These are phyloP conservation scores for Citrus reticulata DNA, from an alignment of 345 rosid genomes.

Conservation along the genomic window DNA sequence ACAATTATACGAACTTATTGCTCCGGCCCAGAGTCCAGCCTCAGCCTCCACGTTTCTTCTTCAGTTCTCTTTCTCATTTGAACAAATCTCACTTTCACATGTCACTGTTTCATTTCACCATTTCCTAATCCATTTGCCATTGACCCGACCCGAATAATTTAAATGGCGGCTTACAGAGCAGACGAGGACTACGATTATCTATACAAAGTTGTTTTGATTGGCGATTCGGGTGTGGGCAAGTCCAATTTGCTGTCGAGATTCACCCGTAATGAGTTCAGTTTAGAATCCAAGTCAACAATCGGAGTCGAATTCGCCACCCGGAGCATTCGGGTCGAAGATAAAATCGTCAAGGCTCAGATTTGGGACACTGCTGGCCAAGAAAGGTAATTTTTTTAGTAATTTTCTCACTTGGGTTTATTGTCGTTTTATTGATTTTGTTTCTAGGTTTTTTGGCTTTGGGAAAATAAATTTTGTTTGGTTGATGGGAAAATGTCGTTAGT, in stretches of 20 bases:
- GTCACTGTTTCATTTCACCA: not conserved
- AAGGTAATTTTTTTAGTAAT: conserved; percentile 29
- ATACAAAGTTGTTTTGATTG: conserved; percentile 70
- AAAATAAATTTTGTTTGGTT: not conserved
- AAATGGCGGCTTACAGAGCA: conserved; percentile 67
- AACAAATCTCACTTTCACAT: not conserved
- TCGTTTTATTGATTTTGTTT: not conserved
- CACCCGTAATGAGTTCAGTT: conserved; percentile 74
- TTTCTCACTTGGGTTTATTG: not conserved
- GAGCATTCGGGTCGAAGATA: conserved; percentile 69
- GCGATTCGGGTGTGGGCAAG: conserved; percentile 86
- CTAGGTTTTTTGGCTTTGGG: not conserved
- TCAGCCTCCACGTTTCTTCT: too few relatives aligned
- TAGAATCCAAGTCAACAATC: conserved; percentile 81
- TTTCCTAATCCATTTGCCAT: not conserved
- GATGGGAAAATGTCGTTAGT: not conserved
- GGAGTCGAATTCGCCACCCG: conserved; percentile 89
- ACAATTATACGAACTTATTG: not conserved
- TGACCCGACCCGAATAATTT: not conserved
- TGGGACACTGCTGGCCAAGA: conserved; percentile 93
- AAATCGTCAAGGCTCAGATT: conserved; percentile 83
- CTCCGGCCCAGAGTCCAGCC: not conserved
- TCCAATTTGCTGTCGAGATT: conserved; percentile 72
- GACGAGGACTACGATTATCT: conserved; percentile 89
- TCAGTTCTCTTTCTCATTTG: not conserved